Evolutionary conservation across 352 stramenopile species (phyloP).

Genomic region (Plasmopara viticola): DNA sequence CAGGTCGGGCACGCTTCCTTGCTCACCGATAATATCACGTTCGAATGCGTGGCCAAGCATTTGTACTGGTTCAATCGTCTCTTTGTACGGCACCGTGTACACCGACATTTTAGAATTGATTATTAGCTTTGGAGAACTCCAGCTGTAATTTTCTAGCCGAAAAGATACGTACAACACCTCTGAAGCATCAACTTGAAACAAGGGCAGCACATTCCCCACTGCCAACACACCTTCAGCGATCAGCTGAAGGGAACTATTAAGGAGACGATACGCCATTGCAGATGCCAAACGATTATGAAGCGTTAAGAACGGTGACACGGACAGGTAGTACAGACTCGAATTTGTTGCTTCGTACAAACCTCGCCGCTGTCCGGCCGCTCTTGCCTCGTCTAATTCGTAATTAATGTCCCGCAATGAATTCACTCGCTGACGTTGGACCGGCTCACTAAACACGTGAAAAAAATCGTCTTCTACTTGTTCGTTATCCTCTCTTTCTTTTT

Average conservation of each 20-base stretch:
- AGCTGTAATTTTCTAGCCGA: slow-evolving; percentile 85
- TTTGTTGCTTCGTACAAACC: slow-evolving; percentile 80
- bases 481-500: slow-evolving; percentile 50
- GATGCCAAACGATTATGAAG: slow-evolving; percentile 80
- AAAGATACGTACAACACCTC: slow-evolving; percentile 76
- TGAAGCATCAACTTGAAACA: slow-evolving; percentile 75
- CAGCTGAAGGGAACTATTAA: slow-evolving; percentile 78
- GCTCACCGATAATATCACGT: slow-evolving; percentile 54
- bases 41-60: slow-evolving; percentile 67
- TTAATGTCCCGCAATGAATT: slow-evolving; percentile 66
- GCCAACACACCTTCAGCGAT: slow-evolving; percentile 81
- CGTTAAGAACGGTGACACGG: slow-evolving; percentile 76
- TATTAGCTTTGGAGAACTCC: slow-evolving; percentile 71
- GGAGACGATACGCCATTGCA: slow-evolving; percentile 74
- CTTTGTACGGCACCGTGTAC: slow-evolving; percentile 77
- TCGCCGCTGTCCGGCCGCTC: slow-evolving; percentile 63
- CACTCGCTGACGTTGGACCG: slow-evolving; percentile 38
- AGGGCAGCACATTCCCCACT: slow-evolving; percentile 70
- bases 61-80: slow-evolving; percentile 59
- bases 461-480: slow-evolving; percentile 79
- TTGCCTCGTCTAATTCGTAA: slow-evolving; percentile 75
- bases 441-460: slow-evolving; percentile 62
- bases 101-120: slow-evolving; percentile 66
- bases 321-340: slow-evolving; percentile 79
- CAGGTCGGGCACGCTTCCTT: slow-evolving; percentile 73